Evolutionary conservation across 352 stramenopile species (phyloP).

Genomic region (Hyphochytrium catenoides): DNA sequence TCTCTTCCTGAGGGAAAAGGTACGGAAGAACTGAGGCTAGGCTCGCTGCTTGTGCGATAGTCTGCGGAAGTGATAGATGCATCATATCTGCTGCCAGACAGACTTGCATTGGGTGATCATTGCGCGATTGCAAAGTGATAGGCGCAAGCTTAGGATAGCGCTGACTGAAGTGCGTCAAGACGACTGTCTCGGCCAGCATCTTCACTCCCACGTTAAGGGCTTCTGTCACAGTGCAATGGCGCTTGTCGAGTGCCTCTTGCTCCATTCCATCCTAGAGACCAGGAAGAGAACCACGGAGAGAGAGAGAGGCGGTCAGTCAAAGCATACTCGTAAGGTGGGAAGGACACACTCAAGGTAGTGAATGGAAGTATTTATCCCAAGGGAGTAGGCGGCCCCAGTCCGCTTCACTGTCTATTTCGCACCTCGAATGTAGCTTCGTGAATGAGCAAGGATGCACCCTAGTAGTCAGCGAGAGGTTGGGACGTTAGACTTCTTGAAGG

Average conservation of each 20-base stretch:
- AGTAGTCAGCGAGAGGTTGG: not conserved
- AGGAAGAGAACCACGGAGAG: too few relatives aligned
- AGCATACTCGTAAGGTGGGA: too few relatives aligned
- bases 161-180: conserved; percentile 97
- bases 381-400: not conserved
- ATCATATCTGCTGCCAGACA: too few relatives aligned
- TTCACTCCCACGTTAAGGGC: conserved; percentile 50
- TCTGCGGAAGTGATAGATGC: too few relatives aligned
- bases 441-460: conserved; percentile 66
- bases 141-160: too few relatives aligned
- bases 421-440: conserved; percentile 94
- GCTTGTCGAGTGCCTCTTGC: conserved; percentile 74
- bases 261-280: conserved; percentile 69
- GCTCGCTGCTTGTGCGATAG: too few relatives aligned
- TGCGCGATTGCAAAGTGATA: too few relatives aligned
- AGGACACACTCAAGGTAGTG: not conserved
- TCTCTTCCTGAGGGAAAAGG: too few relatives aligned
- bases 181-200: conserved; percentile 46
- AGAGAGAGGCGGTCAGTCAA: too few relatives aligned
- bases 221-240: conserved; percentile 80
- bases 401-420: not conserved
- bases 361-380: not conserved
- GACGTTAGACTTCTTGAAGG: not conserved
- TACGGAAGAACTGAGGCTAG: too few relatives aligned
- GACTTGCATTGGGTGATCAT: too few relatives aligned